Percentiles rank a stretch among this genome's conserved stretches.
phyloP scores from a whole-genome alignment of 495 filamentous ascomycete genomes.

The Tuber melanosporum region DNA sequence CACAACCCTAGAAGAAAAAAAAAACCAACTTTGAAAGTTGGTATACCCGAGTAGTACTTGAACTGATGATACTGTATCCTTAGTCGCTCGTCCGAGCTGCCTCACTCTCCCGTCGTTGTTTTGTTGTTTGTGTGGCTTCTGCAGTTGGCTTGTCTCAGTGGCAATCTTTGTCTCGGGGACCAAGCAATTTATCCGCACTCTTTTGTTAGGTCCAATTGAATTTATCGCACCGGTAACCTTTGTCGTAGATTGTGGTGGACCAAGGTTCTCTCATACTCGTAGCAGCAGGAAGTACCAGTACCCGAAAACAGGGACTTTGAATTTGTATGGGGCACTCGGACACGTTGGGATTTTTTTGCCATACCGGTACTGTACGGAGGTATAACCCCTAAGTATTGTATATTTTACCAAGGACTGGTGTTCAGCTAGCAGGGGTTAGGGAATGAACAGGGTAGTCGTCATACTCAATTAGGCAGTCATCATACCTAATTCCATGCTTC shows the following conservation, averaged over 20 bases:
- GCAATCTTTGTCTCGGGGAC: not conserved
- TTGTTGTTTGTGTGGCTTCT: not conserved
- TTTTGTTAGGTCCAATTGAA: not conserved
- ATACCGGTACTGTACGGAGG: not conserved
- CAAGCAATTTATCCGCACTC: not conserved
- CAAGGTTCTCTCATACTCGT: no score
- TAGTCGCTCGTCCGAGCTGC: not conserved
- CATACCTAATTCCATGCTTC: no score
- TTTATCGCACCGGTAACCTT: not conserved
- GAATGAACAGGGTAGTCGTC: no score
- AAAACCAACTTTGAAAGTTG: not conserved
- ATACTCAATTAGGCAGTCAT: no score
- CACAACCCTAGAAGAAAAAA: not conserved
- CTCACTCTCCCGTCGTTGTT: not conserved
- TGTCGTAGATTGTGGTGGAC: no score
- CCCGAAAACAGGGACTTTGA: not conserved
- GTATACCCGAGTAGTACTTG: not conserved
- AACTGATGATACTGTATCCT: not conserved
- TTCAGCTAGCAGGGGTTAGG: no score
- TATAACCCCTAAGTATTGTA: no score
- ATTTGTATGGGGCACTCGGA: not conserved
- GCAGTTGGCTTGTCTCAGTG: conserved; percentile 1
- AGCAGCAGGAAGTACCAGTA: no score
- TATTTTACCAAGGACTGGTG: no score
- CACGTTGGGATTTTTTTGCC: not conserved